Evolutionary conservation across 768 basidiomycete species (phyloP).

Genomic region (Tylopilus subfusipes): DNA sequence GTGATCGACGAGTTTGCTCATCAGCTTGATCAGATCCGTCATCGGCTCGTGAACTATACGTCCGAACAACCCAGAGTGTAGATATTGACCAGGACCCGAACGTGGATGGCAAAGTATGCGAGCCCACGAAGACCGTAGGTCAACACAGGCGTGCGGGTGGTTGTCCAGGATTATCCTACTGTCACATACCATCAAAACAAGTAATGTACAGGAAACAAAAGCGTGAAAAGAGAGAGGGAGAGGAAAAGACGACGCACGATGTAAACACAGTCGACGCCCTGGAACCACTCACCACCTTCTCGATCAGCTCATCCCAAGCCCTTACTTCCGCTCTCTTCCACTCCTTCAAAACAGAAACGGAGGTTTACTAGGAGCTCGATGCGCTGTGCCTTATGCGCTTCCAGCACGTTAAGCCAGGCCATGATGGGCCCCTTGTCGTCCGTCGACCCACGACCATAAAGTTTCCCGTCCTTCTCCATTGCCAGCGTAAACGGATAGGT

Average conservation of each 20-base stretch:
- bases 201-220: too few species aligned
- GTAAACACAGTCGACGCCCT: constrained; percentile 88
- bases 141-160: constrained; percentile 70
- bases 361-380: constrained; percentile 87
- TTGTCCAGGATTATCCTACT: constrained; percentile 95
- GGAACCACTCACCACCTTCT: constrained; percentile 77
- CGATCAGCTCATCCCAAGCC: constrained; percentile 87
- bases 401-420: constrained; percentile 86
- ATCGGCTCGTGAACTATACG: constrained; percentile 85
- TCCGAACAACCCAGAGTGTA: constrained; percentile 89
- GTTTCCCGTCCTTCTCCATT: constrained; percentile 48
- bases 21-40: constrained; percentile 83
- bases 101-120: constrained; percentile 77
- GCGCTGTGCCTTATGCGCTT: constrained; percentile 69
- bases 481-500: constrained; percentile 81
- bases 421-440: constrained; percentile 91
- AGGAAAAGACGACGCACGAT: constrained; percentile 52
- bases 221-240: neutral
- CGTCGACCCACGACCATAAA: constrained; percentile 87
- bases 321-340: constrained; percentile 94
- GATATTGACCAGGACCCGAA: constrained; percentile 84
- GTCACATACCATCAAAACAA: neutral
- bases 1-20: constrained; percentile 80
- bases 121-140: constrained; percentile 91
- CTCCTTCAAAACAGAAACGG: constrained; percentile 91